Evolutionary conservation across 2,329 filamentous ascomycete species (phyloP), one percentile per base, ranked within the genome.

Genomic region (Myriosclerotinia duriaeana): DNA sequence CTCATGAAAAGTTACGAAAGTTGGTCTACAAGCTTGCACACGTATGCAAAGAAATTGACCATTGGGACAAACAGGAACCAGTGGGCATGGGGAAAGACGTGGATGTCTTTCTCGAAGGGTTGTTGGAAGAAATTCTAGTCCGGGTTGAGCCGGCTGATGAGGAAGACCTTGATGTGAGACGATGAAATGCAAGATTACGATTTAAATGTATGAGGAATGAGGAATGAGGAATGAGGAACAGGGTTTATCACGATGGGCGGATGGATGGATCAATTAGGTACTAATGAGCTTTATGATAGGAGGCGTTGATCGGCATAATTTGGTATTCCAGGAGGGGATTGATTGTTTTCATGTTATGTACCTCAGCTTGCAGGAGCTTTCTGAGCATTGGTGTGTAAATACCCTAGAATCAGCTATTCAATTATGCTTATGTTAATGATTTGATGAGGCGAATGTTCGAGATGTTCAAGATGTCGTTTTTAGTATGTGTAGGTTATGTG

Each of bases 71-170:
- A 76, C 86, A 88, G 53, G 90, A 92, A 72, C 92, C 93, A 7
- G 92, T 98, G 14, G 92, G 93, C 0, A 97, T 98, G 94, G 94
- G 93, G 0, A 89, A 92, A 54, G 93, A 94, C 36, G 93, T 97
- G 2, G 88, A 88, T 54, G 92, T 91, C 0, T 96, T 98, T 72
- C 79, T 98, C 9, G 95, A 99, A 77, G 94, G 93, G 0, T 86
- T 98, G 69, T 80, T 99, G 44, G 95, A 99, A 77, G 95, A 99
- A 81, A 89, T 99, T 34, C 80, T 99, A 30, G 93, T 97, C 46
- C 82, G 95, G 66, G 92, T 98, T 17, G 94, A 98, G 80, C 91
- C 93, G 5, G 83, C 93, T 69, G 85, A 87, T 71, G 75, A 77
- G 64, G 75, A 76, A 42, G 73, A 74, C 20, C 66, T 36, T 53